Evolutionary conservation across 1,284 basidiomycete species (phyloP), one percentile per base, ranked within the genome.

Genomic region (Leucoagaricus sp.): DNA sequence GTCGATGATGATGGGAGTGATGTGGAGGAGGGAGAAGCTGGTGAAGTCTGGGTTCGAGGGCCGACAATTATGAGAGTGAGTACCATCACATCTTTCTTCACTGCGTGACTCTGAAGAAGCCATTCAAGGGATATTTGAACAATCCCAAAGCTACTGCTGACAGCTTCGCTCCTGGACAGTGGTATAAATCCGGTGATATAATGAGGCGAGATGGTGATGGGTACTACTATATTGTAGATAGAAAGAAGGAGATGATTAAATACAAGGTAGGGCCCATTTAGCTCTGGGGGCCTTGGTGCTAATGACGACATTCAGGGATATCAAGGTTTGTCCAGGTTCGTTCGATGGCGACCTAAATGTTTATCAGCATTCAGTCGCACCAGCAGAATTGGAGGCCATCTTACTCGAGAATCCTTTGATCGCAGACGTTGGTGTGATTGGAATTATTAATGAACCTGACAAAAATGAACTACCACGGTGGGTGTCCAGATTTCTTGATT

Each of bases 181-280:
- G 86, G 85, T 85, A 87, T 74, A 86, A 84, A 73, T 91, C 89
- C 0, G 89, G 89, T 0, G 89, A 91, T 66, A 76, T 91, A 21
- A 80, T 77, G 0, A 64, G 79, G 10, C 65, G 77, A 13, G 85
- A 89, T 60, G 66, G 69, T 10, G 79, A 87, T 3, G 88, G 87
- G 1, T 81, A 71, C 57, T 81, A 74, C 59, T 75, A 69, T 31
- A 79, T 86, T 55, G 78, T 86, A 1, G 85, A 86, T 61, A 67
- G 85, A 38, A 77, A 82, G 62, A 91, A 91, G 64, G 88, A 91
- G 65, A 67, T 91, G 41, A 86, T 91, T 72, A 90, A 91, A 69
- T 90, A 90, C 69, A 87, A n/a, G 86, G 87, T 63, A 31, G 4
- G 76, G 78, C 71, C 68, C 75, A 71, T 57, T 21, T 34, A n/a